Evolutionary conservation across 2,329 filamentous ascomycete genomes (phyloP).

Genomic region (Gremmenia infestans): DNA sequence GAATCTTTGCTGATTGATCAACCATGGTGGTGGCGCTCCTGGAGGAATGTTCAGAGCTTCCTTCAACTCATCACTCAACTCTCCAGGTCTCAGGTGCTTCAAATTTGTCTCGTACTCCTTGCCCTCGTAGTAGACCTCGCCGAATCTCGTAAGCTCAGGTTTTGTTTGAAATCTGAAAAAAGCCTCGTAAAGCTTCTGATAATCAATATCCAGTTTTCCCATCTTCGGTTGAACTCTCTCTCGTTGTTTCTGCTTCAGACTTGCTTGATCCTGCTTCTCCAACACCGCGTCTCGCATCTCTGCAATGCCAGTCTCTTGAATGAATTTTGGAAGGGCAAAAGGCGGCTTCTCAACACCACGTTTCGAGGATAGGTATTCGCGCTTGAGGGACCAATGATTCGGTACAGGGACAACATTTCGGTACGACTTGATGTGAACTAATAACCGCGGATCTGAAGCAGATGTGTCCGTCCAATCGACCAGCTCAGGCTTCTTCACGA

Average conservation of each 20-base stretch:
- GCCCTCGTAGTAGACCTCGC: conserved; percentile 99
- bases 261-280: conserved; percentile 91
- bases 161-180: conserved; percentile 99
- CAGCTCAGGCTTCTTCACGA: conserved; percentile 85
- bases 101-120: conserved; percentile 97
- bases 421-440: conserved; percentile 92
- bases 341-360: conserved; percentile 93
- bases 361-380: conserved; percentile 96
- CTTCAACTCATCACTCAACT: conserved; percentile 81
- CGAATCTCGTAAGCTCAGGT: conserved; percentile 86
- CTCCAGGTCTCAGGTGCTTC: conserved; percentile 82
- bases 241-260: conserved; percentile 89
- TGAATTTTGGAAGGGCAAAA: conserved; percentile 91
- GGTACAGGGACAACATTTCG: conserved; percentile 95
- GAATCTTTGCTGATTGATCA: conserved; percentile 93
- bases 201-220: conserved; percentile 96
- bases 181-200: conserved; percentile 95
- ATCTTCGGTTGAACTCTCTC: conserved; percentile 94
- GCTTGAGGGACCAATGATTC: conserved; percentile 89
- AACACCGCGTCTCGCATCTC: conserved; percentile 97
- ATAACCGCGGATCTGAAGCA: conserved; percentile 78
- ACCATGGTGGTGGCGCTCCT: conserved; percentile 90
- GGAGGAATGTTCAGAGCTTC: conserved; percentile 92
- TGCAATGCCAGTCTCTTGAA: conserved; percentile 92
- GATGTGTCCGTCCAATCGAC: conserved; percentile 98